Percentiles rank a stretch among this genome's conserved stretches.
Conservation (phyloP, 2,329 filamentous ascomycete species). For the Aspergillus sp. region DNA sequence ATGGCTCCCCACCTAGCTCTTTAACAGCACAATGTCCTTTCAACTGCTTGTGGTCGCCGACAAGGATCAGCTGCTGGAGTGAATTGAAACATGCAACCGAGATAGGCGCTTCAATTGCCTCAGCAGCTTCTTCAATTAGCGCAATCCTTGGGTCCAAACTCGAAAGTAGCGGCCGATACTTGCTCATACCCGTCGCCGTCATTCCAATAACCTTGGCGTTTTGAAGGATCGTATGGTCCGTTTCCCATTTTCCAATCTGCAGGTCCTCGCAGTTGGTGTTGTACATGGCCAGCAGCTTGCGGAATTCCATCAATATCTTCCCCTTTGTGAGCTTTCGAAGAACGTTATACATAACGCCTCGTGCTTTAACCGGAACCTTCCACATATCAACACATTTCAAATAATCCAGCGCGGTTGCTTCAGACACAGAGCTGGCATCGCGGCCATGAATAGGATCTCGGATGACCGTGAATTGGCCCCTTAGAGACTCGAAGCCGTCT, state of each 20-base stretch:
- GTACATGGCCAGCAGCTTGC: slow-evolving; percentile 44
- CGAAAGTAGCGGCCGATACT: slow-evolving; percentile 64
- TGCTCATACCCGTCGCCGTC: slow-evolving; percentile 74
- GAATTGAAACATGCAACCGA: slow-evolving; percentile 53
- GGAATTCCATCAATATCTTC: slow-evolving; percentile 41
- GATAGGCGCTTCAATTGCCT: slow-evolving; percentile 55
- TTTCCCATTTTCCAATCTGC: slow-evolving; percentile 52
- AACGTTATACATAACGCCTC: slow-evolving; percentile 59
- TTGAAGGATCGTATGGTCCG: slow-evolving; percentile 53
- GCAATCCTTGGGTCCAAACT: slow-evolving; percentile 59
- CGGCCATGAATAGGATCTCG: slow-evolving; percentile 33
- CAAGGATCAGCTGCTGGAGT: slow-evolving; percentile 57
- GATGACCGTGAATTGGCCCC: slow-evolving; percentile 39
- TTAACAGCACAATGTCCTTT: slow-evolving; percentile 57
- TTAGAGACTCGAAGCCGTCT: slow-evolving; percentile 47
- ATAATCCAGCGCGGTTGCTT: slow-evolving; percentile 30
- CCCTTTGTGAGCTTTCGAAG: slow-evolving; percentile 51
- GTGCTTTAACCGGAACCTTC: slow-evolving; percentile 46
- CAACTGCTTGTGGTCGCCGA: slow-evolving; percentile 76
- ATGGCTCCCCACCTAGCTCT: slow-evolving; percentile 53
- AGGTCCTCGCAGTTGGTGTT: slow-evolving; percentile 43
- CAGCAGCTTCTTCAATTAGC: slow-evolving; percentile 72
- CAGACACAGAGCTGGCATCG: slow-evolving; percentile 6
- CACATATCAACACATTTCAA: slow-evolving; percentile 49
- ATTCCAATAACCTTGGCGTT: slow-evolving; percentile 54